These are phyloP conservation scores for Nectriaceae sp. DNA, from an alignment of 2,329 filamentous ascomycete genomes.

Conservation along the genomic window DNA sequence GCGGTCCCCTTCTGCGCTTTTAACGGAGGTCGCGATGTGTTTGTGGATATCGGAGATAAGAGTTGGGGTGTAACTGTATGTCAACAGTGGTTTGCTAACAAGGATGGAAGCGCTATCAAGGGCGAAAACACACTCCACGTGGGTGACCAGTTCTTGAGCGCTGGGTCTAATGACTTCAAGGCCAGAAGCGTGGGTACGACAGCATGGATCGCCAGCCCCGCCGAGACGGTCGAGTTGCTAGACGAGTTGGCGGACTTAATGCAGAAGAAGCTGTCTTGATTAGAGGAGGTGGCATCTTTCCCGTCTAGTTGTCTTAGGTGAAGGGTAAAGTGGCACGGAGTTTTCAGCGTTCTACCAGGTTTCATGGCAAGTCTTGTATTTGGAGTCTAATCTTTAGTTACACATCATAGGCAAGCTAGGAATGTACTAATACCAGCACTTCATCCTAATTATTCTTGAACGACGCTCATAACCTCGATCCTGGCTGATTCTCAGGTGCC, in stretches of 20 bases:
- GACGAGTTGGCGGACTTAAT: slow-evolving; percentile 74
- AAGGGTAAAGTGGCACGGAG: too few species aligned
- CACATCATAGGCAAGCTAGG: too few species aligned
- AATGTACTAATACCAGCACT: too few species aligned
- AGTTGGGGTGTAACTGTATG: slow-evolving; percentile 92
- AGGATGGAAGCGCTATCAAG: slow-evolving; percentile 50
- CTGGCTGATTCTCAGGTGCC: too few species aligned
- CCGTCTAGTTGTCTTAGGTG: too few species aligned
- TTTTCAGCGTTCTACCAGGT: too few species aligned
- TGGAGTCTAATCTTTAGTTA: too few species aligned
- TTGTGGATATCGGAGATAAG: slow-evolving; percentile 98
- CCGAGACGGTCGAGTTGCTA: slow-evolving; percentile 85
- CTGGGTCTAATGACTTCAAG: slow-evolving; percentile 97
- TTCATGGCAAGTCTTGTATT: too few species aligned
- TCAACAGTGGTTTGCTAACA: slow-evolving; percentile 80
- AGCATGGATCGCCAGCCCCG: slow-evolving; percentile 92
- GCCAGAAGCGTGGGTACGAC: slow-evolving; percentile 89
- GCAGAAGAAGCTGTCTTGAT: slow-evolving; percentile 35
- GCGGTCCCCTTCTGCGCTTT: slow-evolving; percentile 91
- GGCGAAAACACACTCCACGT: slow-evolving; percentile 87
- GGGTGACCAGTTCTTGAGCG: slow-evolving; percentile 94
- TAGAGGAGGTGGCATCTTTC: too few species aligned
- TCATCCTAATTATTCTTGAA: too few species aligned
- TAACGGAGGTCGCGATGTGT: slow-evolving; percentile 96
- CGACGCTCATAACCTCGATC: too few species aligned